These are phyloP conservation scores for Mycena citricolor DNA, from an alignment of 1,284 basidiomycete genomes.

Conservation along the genomic window DNA sequence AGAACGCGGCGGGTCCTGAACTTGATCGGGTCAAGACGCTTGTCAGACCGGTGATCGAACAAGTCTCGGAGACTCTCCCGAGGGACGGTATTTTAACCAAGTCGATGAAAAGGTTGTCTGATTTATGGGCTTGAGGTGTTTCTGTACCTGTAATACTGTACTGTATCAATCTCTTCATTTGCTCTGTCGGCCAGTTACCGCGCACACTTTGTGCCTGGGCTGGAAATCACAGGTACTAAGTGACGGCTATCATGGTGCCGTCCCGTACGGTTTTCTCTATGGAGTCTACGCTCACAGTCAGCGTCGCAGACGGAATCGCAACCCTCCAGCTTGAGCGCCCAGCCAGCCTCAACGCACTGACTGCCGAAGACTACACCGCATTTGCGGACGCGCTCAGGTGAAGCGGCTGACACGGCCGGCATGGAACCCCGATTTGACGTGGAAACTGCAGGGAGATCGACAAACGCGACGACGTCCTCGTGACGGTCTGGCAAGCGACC, in stretches of 20 bases:
- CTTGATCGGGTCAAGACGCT: conserved; percentile 50
- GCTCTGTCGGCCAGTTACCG: too few species aligned
- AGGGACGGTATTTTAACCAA: conserved; percentile 41
- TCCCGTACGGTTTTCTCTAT: too few species aligned
- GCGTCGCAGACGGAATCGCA: conserved; percentile 58
- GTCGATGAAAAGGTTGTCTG: conserved; percentile 43
- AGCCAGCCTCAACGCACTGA: conserved; percentile 58
- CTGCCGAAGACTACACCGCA: conserved; percentile 55
- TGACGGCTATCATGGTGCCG: too few species aligned
- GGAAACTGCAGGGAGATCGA: conserved; percentile 64
- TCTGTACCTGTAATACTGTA: too few species aligned
- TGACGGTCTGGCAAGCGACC: conserved; percentile 70
- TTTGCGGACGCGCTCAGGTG: too few species aligned
- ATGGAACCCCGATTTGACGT: too few species aligned
- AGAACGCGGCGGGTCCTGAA: conserved; percentile 48
- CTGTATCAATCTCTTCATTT: too few species aligned
- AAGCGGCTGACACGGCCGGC: too few species aligned
- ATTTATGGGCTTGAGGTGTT: conserved; percentile 39
- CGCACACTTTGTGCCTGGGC: too few species aligned
- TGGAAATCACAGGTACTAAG: too few species aligned
- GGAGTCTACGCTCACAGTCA: conserved; percentile 35
- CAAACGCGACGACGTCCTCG: conserved; percentile 57
- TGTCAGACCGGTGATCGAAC: conserved; percentile 51
- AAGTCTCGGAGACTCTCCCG: conserved; percentile 38
- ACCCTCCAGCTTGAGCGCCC: conserved; percentile 69